phyloP scores from a whole-genome alignment of 371 early-diverging fungal genomes.

The Encephalitozoon cuniculi region DNA sequence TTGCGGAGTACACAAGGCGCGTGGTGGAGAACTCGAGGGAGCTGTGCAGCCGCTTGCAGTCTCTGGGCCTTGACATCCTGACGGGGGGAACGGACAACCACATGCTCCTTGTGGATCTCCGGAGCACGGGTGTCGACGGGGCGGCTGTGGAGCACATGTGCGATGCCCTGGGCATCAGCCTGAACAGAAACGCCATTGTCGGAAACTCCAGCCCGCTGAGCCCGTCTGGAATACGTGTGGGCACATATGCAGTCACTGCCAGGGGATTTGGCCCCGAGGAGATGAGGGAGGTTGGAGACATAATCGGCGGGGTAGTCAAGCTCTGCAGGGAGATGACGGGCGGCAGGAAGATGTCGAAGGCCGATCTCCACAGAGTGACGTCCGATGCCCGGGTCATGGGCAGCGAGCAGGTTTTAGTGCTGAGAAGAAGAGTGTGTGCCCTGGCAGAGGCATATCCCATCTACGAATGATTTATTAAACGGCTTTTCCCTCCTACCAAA shows the following conservation, averaged over 20 bases:
- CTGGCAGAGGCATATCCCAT: not conserved
- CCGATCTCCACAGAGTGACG: not conserved
- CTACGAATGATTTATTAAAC: not conserved
- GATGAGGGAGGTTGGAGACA: slow-evolving; percentile 71
- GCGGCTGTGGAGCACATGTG: slow-evolving; percentile 68
- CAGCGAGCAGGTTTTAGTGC: not conserved
- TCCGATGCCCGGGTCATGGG: not conserved
- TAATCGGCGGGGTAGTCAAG: slow-evolving; percentile 76
- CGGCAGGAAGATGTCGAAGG: not conserved
- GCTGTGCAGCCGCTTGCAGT: slow-evolving; percentile 69
- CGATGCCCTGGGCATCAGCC: slow-evolving; percentile 77
- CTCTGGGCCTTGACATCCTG: slow-evolving; percentile 67
- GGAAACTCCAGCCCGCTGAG: slow-evolving; percentile 82
- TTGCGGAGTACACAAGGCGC: slow-evolving; percentile 76
- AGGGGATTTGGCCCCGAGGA: slow-evolving; percentile 77
- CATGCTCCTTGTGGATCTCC: slow-evolving; percentile 19
- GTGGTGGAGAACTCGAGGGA: slow-evolving; percentile 75
- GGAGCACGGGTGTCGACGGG: not conserved
- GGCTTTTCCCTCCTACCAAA: not conserved
- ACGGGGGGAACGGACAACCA: slow-evolving; percentile 80
- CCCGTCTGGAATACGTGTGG: slow-evolving; percentile 84
- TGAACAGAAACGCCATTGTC: slow-evolving; percentile 96
- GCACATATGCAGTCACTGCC: slow-evolving; percentile 85
- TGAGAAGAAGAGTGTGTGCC: not conserved
- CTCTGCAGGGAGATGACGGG: slow-evolving; percentile 69